phyloP scores from a whole-genome alignment of 805 yeast genomes.

The Zygosaccharomyces bailii region DNA sequence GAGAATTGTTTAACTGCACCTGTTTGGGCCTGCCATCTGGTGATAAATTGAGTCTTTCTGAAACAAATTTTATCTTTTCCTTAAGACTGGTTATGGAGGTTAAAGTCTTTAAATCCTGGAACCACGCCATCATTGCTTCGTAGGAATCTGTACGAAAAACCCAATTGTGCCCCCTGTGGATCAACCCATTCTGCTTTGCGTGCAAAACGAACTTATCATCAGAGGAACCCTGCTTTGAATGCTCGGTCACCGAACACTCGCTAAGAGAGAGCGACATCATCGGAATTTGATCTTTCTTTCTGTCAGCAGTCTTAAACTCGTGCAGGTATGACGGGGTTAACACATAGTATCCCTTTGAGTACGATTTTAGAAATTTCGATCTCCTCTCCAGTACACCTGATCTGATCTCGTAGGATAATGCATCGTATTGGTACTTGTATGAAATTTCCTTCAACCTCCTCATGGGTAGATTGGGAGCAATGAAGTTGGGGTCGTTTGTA shows the following conservation, averaged over 20 bases:
- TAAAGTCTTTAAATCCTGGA: conserved; percentile 65
- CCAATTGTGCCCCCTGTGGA: conserved; percentile 85
- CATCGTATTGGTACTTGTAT: conserved; percentile 67
- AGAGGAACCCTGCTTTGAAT: conserved; percentile 66
- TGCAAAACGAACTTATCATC: conserved; percentile 76
- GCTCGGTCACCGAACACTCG: conserved; percentile 79
- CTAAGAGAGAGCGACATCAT: conserved; percentile 77
- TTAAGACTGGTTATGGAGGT: conserved; percentile 60
- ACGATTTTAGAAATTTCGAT: conserved; percentile 88
- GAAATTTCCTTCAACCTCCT: conserved; percentile 58
- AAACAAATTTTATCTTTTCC: conserved; percentile 50
- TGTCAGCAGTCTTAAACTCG: conserved; percentile 81
- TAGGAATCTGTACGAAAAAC: conserved; percentile 89
- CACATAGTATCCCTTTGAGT: conserved; percentile 86
- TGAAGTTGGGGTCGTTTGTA: conserved; percentile 64
- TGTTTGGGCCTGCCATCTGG: conserved; percentile 16
- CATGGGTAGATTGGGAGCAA: conserved; percentile 58
- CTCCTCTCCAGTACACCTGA: conserved; percentile 84
- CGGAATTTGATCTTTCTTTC: conserved; percentile 77
- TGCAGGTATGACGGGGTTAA: conserved; percentile 84
- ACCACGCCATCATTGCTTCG: conserved; percentile 81
- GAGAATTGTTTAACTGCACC: conserved; percentile 4
- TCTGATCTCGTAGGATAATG: conserved; percentile 63
- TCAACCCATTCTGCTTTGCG: conserved; percentile 69
- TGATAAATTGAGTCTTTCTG: conserved; percentile 24